Evolutionary conservation across 192 early-diverging fungal genomes (phyloP).

Genomic region (Linnemannia schmuckeri): DNA sequence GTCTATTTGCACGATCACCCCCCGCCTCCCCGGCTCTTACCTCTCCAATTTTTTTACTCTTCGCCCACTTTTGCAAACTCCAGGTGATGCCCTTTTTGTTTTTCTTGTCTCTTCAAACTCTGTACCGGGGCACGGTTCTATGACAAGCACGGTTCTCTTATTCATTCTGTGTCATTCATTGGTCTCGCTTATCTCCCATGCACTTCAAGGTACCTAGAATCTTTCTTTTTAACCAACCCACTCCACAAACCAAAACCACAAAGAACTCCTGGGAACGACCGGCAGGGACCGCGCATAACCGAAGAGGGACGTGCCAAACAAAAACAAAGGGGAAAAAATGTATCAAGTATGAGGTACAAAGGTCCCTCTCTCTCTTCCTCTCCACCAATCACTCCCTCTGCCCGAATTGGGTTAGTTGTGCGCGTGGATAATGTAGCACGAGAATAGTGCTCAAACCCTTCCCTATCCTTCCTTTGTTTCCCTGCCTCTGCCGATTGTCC

Average conservation of each 20-base stretch:
- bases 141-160: too few species aligned
- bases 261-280: not conserved
- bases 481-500: not conserved
- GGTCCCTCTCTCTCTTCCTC: not conserved
- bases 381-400: not conserved
- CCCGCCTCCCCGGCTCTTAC: not conserved
- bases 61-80: not conserved
- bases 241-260: not conserved
- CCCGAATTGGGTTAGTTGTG: not conserved
- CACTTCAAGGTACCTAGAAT: too few species aligned
- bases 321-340: not conserved
- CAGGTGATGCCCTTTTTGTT: too few species aligned
- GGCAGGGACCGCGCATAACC: not conserved
- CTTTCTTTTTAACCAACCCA: too few species aligned
- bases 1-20: not conserved
- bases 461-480: not conserved
- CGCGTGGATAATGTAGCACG: constrained; percentile 1
- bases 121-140: too few species aligned
- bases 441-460: not conserved
- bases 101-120: not conserved
- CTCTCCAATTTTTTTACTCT: not conserved
- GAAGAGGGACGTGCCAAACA: not conserved
- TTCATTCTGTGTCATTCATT: too few species aligned
- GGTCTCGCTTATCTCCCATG: too few species aligned
- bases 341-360: not conserved